These are phyloP conservation scores for Aspergillus aculeatus DNA, from an alignment of 2,329 filamentous ascomycete species.

Conservation along the genomic window DNA sequence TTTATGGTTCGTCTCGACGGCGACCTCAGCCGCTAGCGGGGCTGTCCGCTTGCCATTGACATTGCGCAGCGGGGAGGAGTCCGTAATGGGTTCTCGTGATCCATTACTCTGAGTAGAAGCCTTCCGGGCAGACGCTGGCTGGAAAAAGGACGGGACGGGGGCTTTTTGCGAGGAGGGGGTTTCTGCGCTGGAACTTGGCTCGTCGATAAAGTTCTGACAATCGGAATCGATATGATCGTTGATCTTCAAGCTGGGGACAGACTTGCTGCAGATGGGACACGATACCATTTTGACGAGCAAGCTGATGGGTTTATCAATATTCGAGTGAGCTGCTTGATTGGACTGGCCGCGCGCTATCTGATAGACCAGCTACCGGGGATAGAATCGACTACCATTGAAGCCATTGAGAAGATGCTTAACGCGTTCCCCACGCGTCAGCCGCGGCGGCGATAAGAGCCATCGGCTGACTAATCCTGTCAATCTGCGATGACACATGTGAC, in stretches of 20 bases:
- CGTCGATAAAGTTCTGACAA: conserved; percentile 66
- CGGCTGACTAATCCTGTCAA: not conserved
- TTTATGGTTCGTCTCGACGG: conserved; percentile 24
- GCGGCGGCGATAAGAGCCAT: not conserved
- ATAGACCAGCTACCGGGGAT: conserved; percentile 3
- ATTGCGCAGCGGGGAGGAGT: conserved; percentile 27
- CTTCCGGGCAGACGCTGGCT: conserved; percentile 50
- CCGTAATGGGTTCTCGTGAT: conserved; percentile 23
- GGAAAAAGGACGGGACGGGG: conserved; percentile 55
- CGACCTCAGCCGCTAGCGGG: conserved; percentile 22
- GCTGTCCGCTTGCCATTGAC: conserved; percentile 35
- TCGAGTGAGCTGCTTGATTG: not conserved
- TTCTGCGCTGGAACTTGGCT: conserved; percentile 46
- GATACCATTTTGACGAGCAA: conserved; percentile 53
- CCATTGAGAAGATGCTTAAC: not conserved
- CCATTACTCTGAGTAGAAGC: conserved; percentile 29
- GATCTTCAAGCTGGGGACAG: conserved; percentile 58
- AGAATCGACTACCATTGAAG: not conserved
- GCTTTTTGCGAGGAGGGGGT: conserved; percentile 38
- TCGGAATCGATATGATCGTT: conserved; percentile 88
- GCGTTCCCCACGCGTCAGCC: not conserved
- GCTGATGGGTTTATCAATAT: not conserved
- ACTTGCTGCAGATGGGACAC: conserved; percentile 78
- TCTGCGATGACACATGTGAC: no score
- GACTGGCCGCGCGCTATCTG: conserved; percentile 1